phyloP scores from a whole-genome alignment of 2,329 filamentous ascomycete genomes.

The Fusarium begoniae region DNA sequence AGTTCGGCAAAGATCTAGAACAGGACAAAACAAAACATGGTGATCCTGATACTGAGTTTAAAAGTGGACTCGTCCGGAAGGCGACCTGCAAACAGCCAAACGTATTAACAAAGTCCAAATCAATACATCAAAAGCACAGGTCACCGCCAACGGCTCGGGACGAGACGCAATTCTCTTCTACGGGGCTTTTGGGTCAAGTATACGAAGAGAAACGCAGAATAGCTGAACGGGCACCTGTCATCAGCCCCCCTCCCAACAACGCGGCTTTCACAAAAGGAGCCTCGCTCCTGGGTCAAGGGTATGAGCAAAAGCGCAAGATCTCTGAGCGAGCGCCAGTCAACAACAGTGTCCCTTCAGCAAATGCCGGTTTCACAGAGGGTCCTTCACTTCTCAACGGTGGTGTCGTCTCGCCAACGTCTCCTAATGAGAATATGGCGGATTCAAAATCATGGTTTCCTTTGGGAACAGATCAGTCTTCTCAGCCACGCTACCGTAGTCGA shows the following conservation, averaged over 20 bases:
- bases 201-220: conserved; percentile 58
- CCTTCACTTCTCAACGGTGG: conserved; percentile 64
- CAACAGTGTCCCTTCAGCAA: conserved; percentile 39
- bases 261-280: conserved; percentile 65
- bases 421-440: conserved; percentile 43
- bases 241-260: conserved; percentile 43
- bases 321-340: conserved; percentile 40
- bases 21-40: conserved; percentile 8
- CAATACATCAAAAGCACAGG: conserved; percentile 23
- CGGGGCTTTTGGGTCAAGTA: conserved; percentile 60
- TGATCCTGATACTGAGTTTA: conserved; percentile 21
- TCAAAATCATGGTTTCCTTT: conserved; percentile 50
- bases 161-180: conserved; percentile 58
- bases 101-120: conserved; percentile 42
- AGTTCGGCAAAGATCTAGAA: conserved; percentile 57
- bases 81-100: conserved; percentile 21
- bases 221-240: conserved; percentile 37
- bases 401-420: conserved; percentile 31
- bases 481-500: conserved; percentile 42
- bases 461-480: conserved; percentile 48
- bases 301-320: conserved; percentile 56
- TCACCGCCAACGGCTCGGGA: conserved; percentile 22
- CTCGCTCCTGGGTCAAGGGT: conserved; percentile 61
- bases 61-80: conserved; percentile 22
- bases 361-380: conserved; percentile 62